Evolutionary conservation across 305 asterid genomes (phyloP).

Genomic region (Fraxinus greggii): DNA sequence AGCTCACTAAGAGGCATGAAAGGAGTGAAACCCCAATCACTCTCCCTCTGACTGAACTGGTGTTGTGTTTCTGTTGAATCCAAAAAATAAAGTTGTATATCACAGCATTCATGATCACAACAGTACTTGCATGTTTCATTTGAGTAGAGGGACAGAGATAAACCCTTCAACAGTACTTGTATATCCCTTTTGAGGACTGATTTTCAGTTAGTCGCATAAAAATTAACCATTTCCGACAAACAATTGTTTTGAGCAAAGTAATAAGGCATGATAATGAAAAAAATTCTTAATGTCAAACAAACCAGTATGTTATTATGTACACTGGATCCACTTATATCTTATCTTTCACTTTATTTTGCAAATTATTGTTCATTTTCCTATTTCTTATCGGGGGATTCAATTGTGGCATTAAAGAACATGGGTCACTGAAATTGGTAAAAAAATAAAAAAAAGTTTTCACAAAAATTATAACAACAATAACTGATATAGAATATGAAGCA

Average conservation of each 20-base stretch:
- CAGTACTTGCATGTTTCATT: not conserved
- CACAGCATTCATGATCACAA: constrained; percentile 18
- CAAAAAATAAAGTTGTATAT: constrained; percentile 14
- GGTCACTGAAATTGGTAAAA: constrained; percentile 5
- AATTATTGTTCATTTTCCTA: constrained; percentile 3
- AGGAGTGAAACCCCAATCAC: constrained; percentile 95
- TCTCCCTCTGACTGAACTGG: constrained; percentile 86
- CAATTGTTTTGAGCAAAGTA: not conserved
- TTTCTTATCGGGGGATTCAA: not conserved
- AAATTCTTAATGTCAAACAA: not conserved
- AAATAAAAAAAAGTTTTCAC: not conserved
- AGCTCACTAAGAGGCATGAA: constrained; percentile 89
- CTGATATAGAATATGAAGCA: not conserved
- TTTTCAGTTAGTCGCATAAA: not conserved
- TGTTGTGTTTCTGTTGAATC: constrained; percentile 79
- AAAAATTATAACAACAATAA: not conserved
- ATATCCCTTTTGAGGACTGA: not conserved
- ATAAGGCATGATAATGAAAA: not conserved
- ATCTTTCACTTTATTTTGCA: not conserved
- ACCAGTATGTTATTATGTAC: not conserved
- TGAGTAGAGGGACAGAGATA: not conserved
- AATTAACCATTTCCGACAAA: not conserved
- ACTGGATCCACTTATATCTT: not conserved
- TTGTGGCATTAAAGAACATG: not conserved
- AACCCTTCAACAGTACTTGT: not conserved